Evolutionary conservation across 1,284 basidiomycete species (phyloP).

Genomic region (Lentinus polychrous): DNA sequence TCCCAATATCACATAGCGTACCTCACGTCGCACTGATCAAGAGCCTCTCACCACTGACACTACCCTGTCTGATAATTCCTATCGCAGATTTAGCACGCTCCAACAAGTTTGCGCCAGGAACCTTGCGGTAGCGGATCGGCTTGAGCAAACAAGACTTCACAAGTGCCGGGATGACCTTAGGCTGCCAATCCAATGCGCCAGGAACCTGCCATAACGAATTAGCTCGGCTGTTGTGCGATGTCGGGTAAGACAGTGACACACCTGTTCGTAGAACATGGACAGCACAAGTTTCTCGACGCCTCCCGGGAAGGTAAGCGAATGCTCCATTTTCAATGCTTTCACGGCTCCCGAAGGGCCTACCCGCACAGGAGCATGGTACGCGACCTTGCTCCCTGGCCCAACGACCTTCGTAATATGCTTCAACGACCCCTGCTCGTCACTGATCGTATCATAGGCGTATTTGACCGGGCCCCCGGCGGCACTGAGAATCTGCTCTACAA

Average conservation of each 20-base stretch:
- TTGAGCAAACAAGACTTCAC: constrained; percentile 5
- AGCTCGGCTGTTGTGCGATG: no score
- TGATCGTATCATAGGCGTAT: constrained; percentile 38
- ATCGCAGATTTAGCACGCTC: constrained; percentile 5
- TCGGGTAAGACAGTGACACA: no score
- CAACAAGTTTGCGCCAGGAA: constrained; percentile 5
- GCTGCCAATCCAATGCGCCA: constrained; percentile 1
- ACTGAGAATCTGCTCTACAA: constrained; percentile 34
- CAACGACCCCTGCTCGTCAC: constrained; percentile 28
- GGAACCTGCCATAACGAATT: constrained; percentile 1
- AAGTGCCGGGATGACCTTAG: constrained; percentile 2
- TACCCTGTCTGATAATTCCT: constrained; percentile 5
- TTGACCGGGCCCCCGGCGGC: constrained; percentile 31
- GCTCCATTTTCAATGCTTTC: background rate
- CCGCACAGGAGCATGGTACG: constrained; percentile 43
- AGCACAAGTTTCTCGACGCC: no score
- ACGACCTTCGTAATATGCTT: constrained; percentile 30
- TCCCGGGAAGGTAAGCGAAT: background rate
- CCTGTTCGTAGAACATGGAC: no score
- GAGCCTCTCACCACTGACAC: constrained; percentile 11
- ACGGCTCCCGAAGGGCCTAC: constrained; percentile 12
- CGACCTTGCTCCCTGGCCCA: constrained; percentile 30
- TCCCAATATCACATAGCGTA: no score
- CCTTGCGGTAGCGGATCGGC: constrained; percentile 3
- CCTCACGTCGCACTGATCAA: constrained; percentile 3